These are phyloP conservation scores for Schizochytrium sp. DNA, from an alignment of 108 stramenopile genomes.

Conservation along the genomic window DNA sequence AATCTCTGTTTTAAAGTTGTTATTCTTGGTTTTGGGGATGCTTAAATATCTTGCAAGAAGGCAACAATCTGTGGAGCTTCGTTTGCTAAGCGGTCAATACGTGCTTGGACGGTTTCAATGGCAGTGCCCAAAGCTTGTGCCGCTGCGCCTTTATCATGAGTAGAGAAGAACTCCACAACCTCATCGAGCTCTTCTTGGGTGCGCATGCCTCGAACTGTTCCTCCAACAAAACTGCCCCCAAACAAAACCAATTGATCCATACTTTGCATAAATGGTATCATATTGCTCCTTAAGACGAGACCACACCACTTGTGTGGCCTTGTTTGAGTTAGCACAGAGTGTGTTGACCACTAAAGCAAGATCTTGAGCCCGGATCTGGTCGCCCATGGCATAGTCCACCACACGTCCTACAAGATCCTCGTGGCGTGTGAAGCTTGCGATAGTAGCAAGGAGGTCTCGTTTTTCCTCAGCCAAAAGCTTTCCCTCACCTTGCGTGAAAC, in stretches of 20 bases:
- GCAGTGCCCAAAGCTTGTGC: conserved; percentile 26
- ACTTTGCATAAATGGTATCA: background rate
- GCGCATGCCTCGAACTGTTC: conserved; percentile 28
- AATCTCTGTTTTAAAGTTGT: too few relatives aligned
- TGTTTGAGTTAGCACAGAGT: conserved; percentile 10
- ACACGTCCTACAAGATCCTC: conserved; percentile 11
- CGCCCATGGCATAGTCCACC: conserved; percentile 26
- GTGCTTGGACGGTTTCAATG: conserved; percentile 52
- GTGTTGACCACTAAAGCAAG: background rate
- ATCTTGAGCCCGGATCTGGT: conserved; percentile 52
- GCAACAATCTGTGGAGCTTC: background rate
- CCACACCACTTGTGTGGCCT: conserved; percentile 24
- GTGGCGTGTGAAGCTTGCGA: conserved; percentile 35
- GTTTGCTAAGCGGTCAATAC: conserved; percentile 28
- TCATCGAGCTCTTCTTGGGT: conserved; percentile 38
- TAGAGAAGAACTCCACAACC: conserved; percentile 19
- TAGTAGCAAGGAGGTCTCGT: conserved; percentile 38
- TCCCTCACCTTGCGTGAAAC: background rate
- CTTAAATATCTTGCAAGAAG: background rate
- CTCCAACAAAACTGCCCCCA: conserved; percentile 30
- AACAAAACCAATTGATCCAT: conserved; percentile 20
- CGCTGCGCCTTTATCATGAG: conserved; percentile 15
- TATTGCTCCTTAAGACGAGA: background rate
- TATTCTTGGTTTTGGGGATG: background rate
- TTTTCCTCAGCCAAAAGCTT: conserved; percentile 36